Base-by-base conservation (phyloP, 371 early-diverging fungal species). In the Apophysomyces elegans region DNA sequence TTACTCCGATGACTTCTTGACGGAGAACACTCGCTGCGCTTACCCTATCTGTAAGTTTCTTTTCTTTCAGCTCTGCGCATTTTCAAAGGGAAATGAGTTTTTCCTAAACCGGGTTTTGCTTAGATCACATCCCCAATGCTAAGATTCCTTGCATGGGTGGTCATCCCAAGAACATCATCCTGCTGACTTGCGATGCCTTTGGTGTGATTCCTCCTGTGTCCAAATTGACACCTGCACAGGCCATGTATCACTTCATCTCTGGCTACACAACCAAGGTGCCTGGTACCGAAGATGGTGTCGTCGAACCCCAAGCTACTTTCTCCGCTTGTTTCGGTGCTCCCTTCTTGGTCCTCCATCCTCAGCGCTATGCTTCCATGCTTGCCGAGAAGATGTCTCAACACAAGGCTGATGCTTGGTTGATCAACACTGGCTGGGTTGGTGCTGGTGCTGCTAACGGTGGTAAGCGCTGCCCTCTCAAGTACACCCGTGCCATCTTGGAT, bases 391-490 rank as follows among this genome's bases (percentile, higher is more conserved):
- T 98, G 89, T 77, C 87, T 69, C 58, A 91, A 58, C 94, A 98
- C 86, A 83, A 89, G 77, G 93, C 93, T 61, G 82, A 94, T 77
- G 97, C 93, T 32, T 98, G 98, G 97, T 84, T 98, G 78, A 91
- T 98, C 86, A 98, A 98, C 91, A 98, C 99, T 50, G 99, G 99
- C 58, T 98, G 99, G 98, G 93, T 86, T 76, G 97, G 98, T 75
- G 99, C 98, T 58, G 86, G 89, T 16, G 96, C 94, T 77, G 95
- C 95, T 67, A 80, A 84, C 16, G 68, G 44, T 43, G 96, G 96
- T 64, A 90, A 93, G 86, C 93, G 99, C 57, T 95, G 96, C 72
- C 83, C 96, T 46, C 92, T 98, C 71, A 96, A 95, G 85, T 95
- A 96, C 86, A 93, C 97, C 45, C 94, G 99, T 64, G 96, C 96